Percentiles rank a stretch among this genome's conserved stretches.
Conservation (phyloP, 2,329 filamentous ascomycete species). For the Davidsoniella eucalypti region DNA sequence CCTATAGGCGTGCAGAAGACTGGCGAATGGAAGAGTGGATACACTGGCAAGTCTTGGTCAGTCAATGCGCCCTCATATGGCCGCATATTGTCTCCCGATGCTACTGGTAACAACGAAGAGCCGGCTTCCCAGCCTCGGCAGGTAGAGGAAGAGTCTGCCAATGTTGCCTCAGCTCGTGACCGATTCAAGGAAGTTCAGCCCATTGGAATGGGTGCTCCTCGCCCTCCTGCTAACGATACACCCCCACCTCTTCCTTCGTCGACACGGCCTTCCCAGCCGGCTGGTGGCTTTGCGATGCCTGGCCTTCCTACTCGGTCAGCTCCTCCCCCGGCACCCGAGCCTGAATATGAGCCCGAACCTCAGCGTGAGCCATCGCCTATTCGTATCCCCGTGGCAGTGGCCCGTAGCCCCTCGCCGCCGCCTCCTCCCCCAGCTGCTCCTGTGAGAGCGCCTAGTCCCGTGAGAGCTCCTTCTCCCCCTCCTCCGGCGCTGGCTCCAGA, state of each 20-base stretch:
- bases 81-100: constrained; percentile 43
- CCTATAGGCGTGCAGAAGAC: constrained; percentile 53
- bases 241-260: constrained; percentile 21
- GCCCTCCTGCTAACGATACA: constrained; percentile 26
- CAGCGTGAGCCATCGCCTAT: constrained; percentile 57
- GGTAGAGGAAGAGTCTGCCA: constrained; percentile 38
- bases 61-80: constrained; percentile 58
- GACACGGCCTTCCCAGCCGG: constrained; percentile 45
- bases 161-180: constrained; percentile 60
- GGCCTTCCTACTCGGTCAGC: constrained; percentile 50
- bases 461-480: constrained; percentile 11
- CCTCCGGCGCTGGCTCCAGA: constrained; percentile 12
- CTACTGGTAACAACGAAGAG: constrained; percentile 36
- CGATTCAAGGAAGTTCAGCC: constrained; percentile 66
- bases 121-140: constrained; percentile 23
- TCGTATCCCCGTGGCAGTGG: constrained; percentile 71
- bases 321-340: constrained; percentile 33
- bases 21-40: constrained; percentile 85
- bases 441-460: constrained; percentile 21
- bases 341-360: constrained; percentile 39
- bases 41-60: constrained; percentile 77
- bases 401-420: constrained; percentile 33
- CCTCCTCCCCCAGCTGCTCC: constrained; percentile 18
- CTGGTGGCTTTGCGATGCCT: constrained; percentile 62
- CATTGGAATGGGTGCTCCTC: constrained; percentile 36